Conservation (phyloP, 192 early-diverging fungal species). For the Coemansia sp. region DNA sequence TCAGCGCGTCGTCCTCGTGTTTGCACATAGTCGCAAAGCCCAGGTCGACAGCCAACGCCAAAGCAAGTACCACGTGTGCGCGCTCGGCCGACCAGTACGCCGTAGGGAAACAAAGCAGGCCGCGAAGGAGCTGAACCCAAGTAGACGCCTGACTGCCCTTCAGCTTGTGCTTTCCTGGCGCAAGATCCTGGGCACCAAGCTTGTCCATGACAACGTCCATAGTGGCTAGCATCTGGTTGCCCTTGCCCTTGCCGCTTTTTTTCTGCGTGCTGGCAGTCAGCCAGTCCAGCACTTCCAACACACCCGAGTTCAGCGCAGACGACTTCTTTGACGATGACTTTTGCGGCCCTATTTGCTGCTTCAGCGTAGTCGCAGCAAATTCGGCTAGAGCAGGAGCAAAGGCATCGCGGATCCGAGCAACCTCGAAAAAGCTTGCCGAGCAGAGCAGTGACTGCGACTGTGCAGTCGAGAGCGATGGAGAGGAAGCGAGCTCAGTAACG, state of each 20-base stretch:
- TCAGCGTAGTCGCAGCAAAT: constrained; percentile 13
- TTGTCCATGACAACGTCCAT: constrained; percentile 6
- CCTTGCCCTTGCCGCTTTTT: background rate
- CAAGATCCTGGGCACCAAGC: background rate
- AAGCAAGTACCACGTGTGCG: constrained; percentile 20
- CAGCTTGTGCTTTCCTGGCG: background rate
- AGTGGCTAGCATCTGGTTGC: constrained; percentile 5
- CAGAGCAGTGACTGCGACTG: constrained; percentile 20
- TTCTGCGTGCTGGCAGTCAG: background rate
- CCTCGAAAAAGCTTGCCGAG: constrained; percentile 41
- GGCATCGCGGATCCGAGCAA: constrained; percentile 19
- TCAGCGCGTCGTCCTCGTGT: background rate
- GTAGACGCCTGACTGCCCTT: background rate
- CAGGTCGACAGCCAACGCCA: constrained; percentile 26
- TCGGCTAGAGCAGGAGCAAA: constrained; percentile 21
- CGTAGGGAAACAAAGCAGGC: constrained; percentile 27
- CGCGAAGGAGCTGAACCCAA: constrained; percentile 32
- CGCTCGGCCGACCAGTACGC: constrained; percentile 39
- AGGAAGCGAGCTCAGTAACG: constrained; percentile 18
- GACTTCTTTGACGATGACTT: background rate
- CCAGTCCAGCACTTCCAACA: background rate
- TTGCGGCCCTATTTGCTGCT: constrained; percentile 1
- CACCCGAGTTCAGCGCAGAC: background rate
- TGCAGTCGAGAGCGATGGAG: background rate
- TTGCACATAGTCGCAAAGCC: constrained; percentile 16